Base-by-base conservation (phyloP, 768 basidiomycete species). In the Tephrocybe sp. region DNA sequence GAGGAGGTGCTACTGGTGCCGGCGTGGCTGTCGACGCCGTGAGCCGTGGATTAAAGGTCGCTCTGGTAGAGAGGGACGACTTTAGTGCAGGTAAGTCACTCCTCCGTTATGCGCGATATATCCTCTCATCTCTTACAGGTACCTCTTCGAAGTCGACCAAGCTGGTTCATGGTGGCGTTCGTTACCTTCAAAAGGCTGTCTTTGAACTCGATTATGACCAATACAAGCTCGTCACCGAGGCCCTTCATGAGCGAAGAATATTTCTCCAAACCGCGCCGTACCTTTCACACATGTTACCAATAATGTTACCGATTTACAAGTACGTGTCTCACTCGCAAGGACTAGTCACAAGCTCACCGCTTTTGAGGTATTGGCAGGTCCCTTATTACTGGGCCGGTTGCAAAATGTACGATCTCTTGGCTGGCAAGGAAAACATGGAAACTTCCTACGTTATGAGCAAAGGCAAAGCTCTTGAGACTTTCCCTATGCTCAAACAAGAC, bases 141-240 rank as follows among this genome's bases (percentile, higher is more conserved):
- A 97, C 96, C 0, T 96, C 92, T 0, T 96, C 92, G 5, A 98
- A 98, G 64, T 94, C 92, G 7, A 98, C 97, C 1, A 98, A 99
- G 66, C 86, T 99, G 44, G 96, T 99, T 1, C 97, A 99, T 69
- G 96, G 96, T 13, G 96, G 96, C 31, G 96, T 98, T 2, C 84
- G 96, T 1, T 99, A 99, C 68, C 82, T 99, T 9, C 96, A 99
- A 62, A 99, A 98, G 64, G 96, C 96, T 3, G 80, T 98, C 28
- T 82, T 95, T 60, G 95, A 96, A 60, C 82, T 97, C 53, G 96
- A 98, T 64, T 97, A 96, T 60, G 93, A 93, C 63, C 92, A 95
- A 64, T 95, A 86, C 75, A 97, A 97, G 65, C 87, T 99, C 50
- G 96, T 99, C 24, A 78, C 77, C n/a, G 96, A 98, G 65, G 95